Base-by-base conservation (phyloP, 306 rosid genomes). In the Carpinus viminea region DNA sequence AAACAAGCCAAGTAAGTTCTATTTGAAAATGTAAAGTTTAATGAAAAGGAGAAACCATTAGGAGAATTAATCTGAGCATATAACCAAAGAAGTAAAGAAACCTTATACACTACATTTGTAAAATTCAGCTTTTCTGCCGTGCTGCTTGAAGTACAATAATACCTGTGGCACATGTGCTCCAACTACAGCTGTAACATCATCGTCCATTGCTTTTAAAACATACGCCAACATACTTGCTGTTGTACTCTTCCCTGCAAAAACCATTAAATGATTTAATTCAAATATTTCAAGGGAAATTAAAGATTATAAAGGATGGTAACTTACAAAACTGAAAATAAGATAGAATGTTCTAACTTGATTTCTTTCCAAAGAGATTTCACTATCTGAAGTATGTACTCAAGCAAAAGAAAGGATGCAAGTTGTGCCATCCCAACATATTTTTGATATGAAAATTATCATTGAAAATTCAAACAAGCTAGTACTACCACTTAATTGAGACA, bases 101-200 rank as follows among this genome's bases (percentile, higher is more conserved):
- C 45, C 7, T 41, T 41, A 41, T 41, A 41, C 45, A 41, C 21
- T 2, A 46, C 20, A 56, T 56, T 74, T 45, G 41, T 46, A 43
- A 75, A 45, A 2, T 47, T 59, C 26, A 17, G 45, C 24, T 76
- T n/a, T 52, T n/a, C 53, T 59, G 16, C 65, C 12, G 28, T 13
- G 45, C 43, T 36, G 66, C 12, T n/a, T 10, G 52, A 13, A 76
- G 65, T 15, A 26, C 31, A 59, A 31, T 56, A 31, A 28, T 68
- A 83, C 86, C 86, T 83, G 86, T 1, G 77, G 86, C 9, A 83
- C 82, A 36, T 74, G 76, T 55, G 86, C 82, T 41, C 86, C 86
- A 66, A 82, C 65, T 12, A 83, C 62, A 36, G 86, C 82, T 16
- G 82, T 83, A 55, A 78, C 54, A 74, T 74, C 66, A 74, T 83